Evolutionary conservation across 805 yeast genomes (phyloP), one percentile per base, ranked within the genome.

Genomic region (Candida glaebosa): DNA sequence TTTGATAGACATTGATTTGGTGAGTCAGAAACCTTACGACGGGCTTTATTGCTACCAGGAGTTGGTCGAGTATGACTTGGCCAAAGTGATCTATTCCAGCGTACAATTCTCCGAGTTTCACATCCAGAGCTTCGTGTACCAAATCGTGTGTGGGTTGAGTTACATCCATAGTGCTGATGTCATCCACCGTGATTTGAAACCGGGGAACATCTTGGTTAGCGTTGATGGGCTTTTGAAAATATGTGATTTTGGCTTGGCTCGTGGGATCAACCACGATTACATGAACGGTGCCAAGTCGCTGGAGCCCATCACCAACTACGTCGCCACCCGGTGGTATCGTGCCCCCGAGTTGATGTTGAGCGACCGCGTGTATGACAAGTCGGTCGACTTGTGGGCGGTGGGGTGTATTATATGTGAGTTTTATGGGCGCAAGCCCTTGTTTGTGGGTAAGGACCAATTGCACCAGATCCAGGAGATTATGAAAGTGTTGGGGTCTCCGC

Each of bases 291-390:
- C 58, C 30, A 46, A 65, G 3, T 24, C 25, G 9, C 9, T 9
- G 14, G 54, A 65, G 22, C 70, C 76, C 12, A 85, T 86, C 19
- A 86, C 95, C 8, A 82, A 80, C 51, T 90, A 90, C 56, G 96
- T 90, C 18, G 96, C 96, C 0, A 90, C 97, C 0, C 67, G 97
- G 43, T 90, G 96, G 96, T 90, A 90, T 55, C 71, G 98, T 34
- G 96, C 97, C 0, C 98, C 98, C 0, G 98, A 90, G 54, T 69
- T 90, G 37, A 77, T 90, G 34, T 61, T 89, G 25, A 74, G 85
- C 8, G 71, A 75, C 42, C 73, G 70, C 39, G 54, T 51, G 14
- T 87, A 87, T 55, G 74, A 80, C 3, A 84, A 84, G 41, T 60
- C 74, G 18, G 84, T 90, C 36, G 98, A 90, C 59, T 71, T 90